Evolutionary conservation across 2,329 filamentous ascomycete genomes (phyloP), one percentile per base, ranked within the genome.

Genomic region (Alternaria infectoria): DNA sequence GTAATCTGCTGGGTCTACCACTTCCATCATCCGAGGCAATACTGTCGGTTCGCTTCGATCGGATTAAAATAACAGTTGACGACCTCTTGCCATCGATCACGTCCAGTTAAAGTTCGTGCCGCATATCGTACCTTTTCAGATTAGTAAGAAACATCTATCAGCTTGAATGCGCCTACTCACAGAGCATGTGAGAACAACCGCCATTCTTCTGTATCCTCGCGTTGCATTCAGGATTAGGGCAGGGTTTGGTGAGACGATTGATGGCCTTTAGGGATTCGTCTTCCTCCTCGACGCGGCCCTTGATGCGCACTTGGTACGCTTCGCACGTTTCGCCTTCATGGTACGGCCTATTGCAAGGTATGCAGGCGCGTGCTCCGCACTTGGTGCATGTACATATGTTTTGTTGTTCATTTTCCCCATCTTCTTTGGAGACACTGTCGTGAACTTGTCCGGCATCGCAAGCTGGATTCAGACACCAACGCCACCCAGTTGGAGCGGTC

Each of bases 151-250:
- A 44, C 5, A 12, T 11, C 4, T 1, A 43, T 19, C 4, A 2
- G 9, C 3, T 19, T 11, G 40, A 1, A 6, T 11, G n/a, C 40
- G 17, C 0, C n/a, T 0, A 45, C 43, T 13, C 5, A 45, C 43
- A 45, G 0, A 5, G 4, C 43, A 46, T 13, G 5, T 0, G 0
- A 15, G 0, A 2, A 3, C 19, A 46, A 7, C 44, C 19, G 3
- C 19, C 19, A 1, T 5, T 2, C 7, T 23, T 46, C 12, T 45
- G 2, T 45, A 45, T 45, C 1, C 3, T 9, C 19, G 19, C 5
- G 0, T 7, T 12, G 17, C 43, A 12, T 7, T 12, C 1, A 44
- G 6, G 6, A 21, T 7, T 0, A 13, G 43, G 10, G 21, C 44
- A 23, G 2, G 43, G 6, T 15, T 2, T 45, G 4, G 43, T 45